These are phyloP conservation scores for Xylaria hypoxylon DNA, from an alignment of 2,329 filamentous ascomycete species.

Conservation along the genomic window DNA sequence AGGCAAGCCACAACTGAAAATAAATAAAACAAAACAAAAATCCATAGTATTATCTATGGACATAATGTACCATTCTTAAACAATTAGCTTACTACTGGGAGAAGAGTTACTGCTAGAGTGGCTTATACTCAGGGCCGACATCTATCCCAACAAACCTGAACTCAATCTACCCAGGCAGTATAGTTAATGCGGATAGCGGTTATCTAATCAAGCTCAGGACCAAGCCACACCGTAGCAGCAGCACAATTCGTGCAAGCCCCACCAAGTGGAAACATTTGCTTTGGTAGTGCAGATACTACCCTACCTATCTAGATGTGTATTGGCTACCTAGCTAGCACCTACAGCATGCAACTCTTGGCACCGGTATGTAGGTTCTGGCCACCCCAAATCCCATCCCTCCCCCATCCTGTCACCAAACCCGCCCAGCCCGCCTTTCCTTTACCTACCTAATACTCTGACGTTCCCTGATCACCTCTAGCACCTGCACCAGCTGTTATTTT, in stretches of 20 bases:
- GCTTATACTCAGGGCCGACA: too few relatives aligned
- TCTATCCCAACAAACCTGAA: too few relatives aligned
- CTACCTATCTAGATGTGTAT: too few relatives aligned
- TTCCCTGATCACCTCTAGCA: slow-evolving; percentile 10
- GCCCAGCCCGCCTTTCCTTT: background rate
- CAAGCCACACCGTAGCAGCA: slow-evolving; percentile 18
- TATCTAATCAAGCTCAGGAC: background rate
- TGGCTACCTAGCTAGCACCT: background rate
- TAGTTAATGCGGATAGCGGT: background rate
- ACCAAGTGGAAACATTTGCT: slow-evolving; percentile 6
- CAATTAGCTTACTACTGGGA: background rate
- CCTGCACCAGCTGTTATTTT: slow-evolving; percentile 18
- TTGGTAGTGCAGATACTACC: background rate
- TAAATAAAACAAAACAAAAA: background rate
- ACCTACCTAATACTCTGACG: slow-evolving; percentile 16
- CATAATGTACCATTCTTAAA: background rate
- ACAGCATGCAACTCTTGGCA: slow-evolving; percentile 12
- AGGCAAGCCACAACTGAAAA: background rate
- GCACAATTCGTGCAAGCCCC: slow-evolving; percentile 7
- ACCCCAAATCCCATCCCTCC: background rate
- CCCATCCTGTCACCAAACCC: slow-evolving; percentile 10
- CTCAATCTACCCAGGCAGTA: background rate
- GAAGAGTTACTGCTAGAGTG: too few relatives aligned
- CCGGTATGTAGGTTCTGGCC: slow-evolving; percentile 18
- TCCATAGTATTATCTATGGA: background rate